Conservation (phyloP, 148 eudicot species). For the Cornus florida region DNA sequence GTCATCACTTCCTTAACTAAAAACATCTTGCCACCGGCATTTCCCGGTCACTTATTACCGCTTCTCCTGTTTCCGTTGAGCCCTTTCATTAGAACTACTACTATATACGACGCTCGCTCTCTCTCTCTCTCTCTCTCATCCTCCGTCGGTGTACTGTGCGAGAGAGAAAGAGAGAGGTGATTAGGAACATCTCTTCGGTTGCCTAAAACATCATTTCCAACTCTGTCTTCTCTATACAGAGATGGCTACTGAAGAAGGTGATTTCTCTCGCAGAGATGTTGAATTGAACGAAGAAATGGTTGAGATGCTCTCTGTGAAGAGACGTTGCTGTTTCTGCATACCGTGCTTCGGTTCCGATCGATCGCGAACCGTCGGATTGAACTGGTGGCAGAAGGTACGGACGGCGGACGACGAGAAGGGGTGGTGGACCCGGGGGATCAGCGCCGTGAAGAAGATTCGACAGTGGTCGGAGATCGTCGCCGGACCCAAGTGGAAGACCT, state of each 20-base stretch:
- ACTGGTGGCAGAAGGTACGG: conserved; percentile 14
- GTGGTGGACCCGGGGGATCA: conserved; percentile 51
- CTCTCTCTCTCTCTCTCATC: too few species aligned
- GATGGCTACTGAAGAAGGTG: conserved; percentile 19
- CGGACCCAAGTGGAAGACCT: conserved; percentile 86
- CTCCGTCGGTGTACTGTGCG: too few species aligned
- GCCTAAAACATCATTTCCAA: too few species aligned
- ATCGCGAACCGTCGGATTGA: neutral
- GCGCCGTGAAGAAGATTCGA: conserved; percentile 58
- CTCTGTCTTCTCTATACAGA: neutral
- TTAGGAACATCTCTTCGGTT: neutral
- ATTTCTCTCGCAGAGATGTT: neutral
- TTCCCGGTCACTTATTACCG: neutral
- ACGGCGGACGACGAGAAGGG: conserved; percentile 7
- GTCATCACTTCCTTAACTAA: neutral
- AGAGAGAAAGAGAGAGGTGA: neutral
- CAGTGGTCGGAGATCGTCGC: conserved; percentile 88
- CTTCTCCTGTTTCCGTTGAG: neutral
- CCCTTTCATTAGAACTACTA: neutral
- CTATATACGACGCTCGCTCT: too few species aligned
- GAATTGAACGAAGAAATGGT: conserved; percentile 19
- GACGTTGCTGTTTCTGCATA: conserved; percentile 39
- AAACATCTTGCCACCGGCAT: neutral
- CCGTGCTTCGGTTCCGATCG: conserved; percentile 2
- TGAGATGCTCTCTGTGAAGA: neutral